These are phyloP conservation scores for Paspalum vaginatum DNA, from an alignment of 176 grass and related monocot genomes.

Conservation along the genomic window DNA sequence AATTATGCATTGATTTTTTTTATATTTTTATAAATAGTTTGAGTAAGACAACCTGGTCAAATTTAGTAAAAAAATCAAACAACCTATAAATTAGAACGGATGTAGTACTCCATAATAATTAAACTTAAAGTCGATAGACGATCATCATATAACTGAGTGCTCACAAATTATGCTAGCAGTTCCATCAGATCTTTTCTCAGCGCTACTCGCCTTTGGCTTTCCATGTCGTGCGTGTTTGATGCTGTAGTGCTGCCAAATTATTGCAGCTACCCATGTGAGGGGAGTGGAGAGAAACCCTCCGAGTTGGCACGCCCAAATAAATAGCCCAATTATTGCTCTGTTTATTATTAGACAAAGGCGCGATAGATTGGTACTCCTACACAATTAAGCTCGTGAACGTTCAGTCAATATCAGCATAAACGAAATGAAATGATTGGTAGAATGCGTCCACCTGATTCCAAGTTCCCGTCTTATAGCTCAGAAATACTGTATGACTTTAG, in stretches of 20 bases:
- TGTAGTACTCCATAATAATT: too few species aligned
- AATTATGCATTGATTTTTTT: too few species aligned
- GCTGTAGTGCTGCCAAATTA: background rate
- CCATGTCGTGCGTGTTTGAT: background rate
- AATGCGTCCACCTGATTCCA: too few species aligned
- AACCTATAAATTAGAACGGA: too few species aligned
- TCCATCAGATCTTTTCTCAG: background rate
- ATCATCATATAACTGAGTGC: background rate
- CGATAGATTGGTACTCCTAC: background rate
- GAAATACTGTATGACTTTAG: too few species aligned
- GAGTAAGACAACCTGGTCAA: too few species aligned
- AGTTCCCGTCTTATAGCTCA: too few species aligned
- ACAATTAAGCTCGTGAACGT: background rate
- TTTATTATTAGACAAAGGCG: slow-evolving; percentile 1
- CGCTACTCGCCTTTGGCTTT: background rate
- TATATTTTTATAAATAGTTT: too few species aligned
- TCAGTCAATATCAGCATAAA: background rate
- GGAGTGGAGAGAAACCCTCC: background rate
- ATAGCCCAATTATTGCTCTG: background rate
- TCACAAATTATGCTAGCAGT: background rate
- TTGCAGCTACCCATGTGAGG: slow-evolving; percentile 24
- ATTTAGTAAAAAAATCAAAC: too few species aligned
- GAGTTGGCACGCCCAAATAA: background rate
- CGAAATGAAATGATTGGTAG: background rate
- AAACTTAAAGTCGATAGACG: background rate